Evolutionary conservation across 1,139 yeast genomes (phyloP).

Genomic region (Kodamaea anthophila): DNA sequence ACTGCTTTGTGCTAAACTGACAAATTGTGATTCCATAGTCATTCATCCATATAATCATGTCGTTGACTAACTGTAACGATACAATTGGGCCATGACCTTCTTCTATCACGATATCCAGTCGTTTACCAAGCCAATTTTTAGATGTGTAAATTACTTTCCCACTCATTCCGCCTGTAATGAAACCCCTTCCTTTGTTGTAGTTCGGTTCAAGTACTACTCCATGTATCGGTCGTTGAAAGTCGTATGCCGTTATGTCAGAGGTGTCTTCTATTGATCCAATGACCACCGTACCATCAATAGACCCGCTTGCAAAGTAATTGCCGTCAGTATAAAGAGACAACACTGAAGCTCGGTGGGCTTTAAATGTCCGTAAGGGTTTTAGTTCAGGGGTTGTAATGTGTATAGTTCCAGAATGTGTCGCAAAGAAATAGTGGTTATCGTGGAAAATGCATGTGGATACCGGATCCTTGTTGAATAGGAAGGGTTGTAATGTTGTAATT

Average conservation of each 20-base stretch:
- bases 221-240: slow-evolving; percentile 84
- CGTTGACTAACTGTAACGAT: slow-evolving; percentile 53
- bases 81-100: slow-evolving; percentile 69
- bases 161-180: slow-evolving; percentile 85
- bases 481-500: slow-evolving; percentile 55
- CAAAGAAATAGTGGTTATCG: slow-evolving; percentile 63
- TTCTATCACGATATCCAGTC: slow-evolving; percentile 61
- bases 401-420: slow-evolving; percentile 82
- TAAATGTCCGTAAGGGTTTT: slow-evolving; percentile 57
- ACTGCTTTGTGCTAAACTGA: slow-evolving; percentile 41
- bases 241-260: slow-evolving; percentile 64
- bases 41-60: slow-evolving; percentile 76
- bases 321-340: slow-evolving; percentile 71
- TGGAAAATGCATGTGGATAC: slow-evolving; percentile 62
- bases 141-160: slow-evolving; percentile 75
- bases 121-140: slow-evolving; percentile 79
- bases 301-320: slow-evolving; percentile 70
- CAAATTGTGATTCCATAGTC: slow-evolving; percentile 68
- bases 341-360: slow-evolving; percentile 84
- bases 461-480: slow-evolving; percentile 68
- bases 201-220: slow-evolving; percentile 75
- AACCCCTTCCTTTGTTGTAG: slow-evolving; percentile 54
- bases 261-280: slow-evolving; percentile 65
- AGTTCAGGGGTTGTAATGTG: slow-evolving; percentile 61
- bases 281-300: slow-evolving; percentile 90